Conservation (phyloP, 768 basidiomycete genomes). For the Russula ochroleuca region DNA sequence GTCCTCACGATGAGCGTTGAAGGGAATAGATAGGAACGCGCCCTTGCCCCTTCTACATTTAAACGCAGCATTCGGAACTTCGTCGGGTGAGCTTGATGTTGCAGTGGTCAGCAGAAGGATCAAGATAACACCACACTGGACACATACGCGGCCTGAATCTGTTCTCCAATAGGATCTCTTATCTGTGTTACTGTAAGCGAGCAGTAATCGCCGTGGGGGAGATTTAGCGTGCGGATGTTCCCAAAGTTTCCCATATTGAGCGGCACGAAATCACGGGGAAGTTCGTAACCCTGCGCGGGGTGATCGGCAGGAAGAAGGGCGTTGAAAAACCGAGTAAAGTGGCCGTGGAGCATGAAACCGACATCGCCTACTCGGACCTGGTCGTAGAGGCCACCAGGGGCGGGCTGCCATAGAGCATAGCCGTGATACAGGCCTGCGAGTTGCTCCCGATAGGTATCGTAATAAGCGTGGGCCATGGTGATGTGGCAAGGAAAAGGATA, state of each 20-base stretch:
- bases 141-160: conserved; percentile 17
- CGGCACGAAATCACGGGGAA: conserved; percentile 10
- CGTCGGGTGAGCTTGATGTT: conserved; percentile 7
- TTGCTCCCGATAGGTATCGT: conserved; percentile 24
- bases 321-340: conserved; percentile 28
- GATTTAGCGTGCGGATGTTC: conserved; percentile 7
- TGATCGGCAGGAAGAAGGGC: conserved; percentile 14
- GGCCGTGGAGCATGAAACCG: conserved; percentile 26
- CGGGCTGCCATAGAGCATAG: conserved; percentile 27
- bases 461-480: conserved; percentile 7
- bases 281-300: background rate
- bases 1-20: conserved; percentile 7
- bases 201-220: conserved; percentile 6
- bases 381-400: conserved; percentile 24
- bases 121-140: background rate
- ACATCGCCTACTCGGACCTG: conserved; percentile 28
- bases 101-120: background rate
- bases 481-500: background rate
- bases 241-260: conserved; percentile 16
- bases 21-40: conserved; percentile 20
- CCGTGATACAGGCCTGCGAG: conserved; percentile 17
- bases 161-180: background rate
- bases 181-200: background rate
- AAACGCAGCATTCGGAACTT: background rate
- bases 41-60: conserved; percentile 14